These are phyloP conservation scores for Fraxinus ornus DNA, from an alignment of 305 asterid genomes.

Conservation along the genomic window DNA sequence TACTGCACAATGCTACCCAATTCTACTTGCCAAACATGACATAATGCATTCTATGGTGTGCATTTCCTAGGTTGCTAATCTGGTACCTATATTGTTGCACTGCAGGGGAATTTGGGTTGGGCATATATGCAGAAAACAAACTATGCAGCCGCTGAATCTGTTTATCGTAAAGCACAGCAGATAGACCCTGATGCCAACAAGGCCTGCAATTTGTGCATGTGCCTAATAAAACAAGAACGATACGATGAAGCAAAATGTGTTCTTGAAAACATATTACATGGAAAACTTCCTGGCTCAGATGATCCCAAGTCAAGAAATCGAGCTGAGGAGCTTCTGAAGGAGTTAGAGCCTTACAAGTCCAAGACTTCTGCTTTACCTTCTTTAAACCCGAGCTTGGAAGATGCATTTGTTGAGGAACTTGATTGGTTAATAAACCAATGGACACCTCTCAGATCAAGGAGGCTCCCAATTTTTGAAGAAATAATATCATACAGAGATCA, in stretches of 20 bases:
- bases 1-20: not conserved
- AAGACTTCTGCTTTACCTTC: constrained; percentile 18
- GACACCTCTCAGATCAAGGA: constrained; percentile 56
- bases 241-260: constrained; percentile 55
- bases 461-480: constrained; percentile 91
- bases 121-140: constrained; percentile 80
- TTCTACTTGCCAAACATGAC: not conserved
- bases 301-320: constrained; percentile 58
- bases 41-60: not conserved
- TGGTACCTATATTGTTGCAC: not conserved
- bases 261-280: constrained; percentile 53
- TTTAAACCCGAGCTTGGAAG: constrained; percentile 35
- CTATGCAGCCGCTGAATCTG: constrained; percentile 63
- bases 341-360: constrained; percentile 41
- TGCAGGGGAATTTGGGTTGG: constrained; percentile 93
- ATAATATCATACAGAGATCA: constrained; percentile 73
- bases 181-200: constrained; percentile 78
- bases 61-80: not conserved
- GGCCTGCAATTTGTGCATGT: constrained; percentile 66
- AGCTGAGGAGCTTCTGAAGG: constrained; percentile 48
- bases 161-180: constrained; percentile 66
- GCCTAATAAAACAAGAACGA: constrained; percentile 63
- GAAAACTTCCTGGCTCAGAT: constrained; percentile 50
- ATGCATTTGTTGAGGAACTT: constrained; percentile 55
- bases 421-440: constrained; percentile 70